Base-by-base conservation (phyloP, 2,329 filamentous ascomycete genomes). In the Colletotrichum limetticola region DNA sequence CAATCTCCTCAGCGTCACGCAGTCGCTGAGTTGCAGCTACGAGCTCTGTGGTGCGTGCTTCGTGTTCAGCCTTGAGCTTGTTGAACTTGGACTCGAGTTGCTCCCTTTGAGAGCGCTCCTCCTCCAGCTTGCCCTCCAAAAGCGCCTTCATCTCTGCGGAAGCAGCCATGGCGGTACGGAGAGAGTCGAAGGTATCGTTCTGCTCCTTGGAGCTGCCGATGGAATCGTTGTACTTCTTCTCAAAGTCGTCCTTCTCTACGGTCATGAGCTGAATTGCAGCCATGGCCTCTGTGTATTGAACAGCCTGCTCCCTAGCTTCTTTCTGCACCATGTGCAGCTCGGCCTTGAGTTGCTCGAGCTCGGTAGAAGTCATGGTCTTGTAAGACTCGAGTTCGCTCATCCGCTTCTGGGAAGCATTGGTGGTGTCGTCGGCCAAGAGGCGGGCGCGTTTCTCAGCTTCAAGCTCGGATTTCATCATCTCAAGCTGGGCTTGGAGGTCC, bases 391-490 rank as follows among this genome's bases (percentile, higher is more conserved):
- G 87, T 77, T 98, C 95, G 8, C 91, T 86, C 82, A 97, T 92
- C 26, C 96, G 92, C 81, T 91, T 93, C 80, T 98, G 93, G 2
- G 95, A 93, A 30, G 94, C 94, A 76, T 92, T 91, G 5, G 93
- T 89, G 2, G 94, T 97, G 72, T 98, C 96, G 79, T 99, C 97
- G 0, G 97, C 95, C 16, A 98, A 86, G 78, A 95, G 92, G 62
- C 95, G 91, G 5, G 94, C 92, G 74, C 90, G 92, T 79, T 88
- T 94, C 83, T 99, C 97, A 0, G 94, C 91, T 37, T 95, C 91
- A 1, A 97, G 85, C 70, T 98, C 95, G 4, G 88, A 84, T 26
- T 86, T 89, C 63, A 94, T 80, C 22, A 90, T 87, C 55, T 97
- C 93, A 1, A 97, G 82, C 74, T 91, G 92, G n/a, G 89, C 88